phyloP scores from a whole-genome alignment of 2,329 filamentous ascomycete species.

The Scytalidium sp. region DNA sequence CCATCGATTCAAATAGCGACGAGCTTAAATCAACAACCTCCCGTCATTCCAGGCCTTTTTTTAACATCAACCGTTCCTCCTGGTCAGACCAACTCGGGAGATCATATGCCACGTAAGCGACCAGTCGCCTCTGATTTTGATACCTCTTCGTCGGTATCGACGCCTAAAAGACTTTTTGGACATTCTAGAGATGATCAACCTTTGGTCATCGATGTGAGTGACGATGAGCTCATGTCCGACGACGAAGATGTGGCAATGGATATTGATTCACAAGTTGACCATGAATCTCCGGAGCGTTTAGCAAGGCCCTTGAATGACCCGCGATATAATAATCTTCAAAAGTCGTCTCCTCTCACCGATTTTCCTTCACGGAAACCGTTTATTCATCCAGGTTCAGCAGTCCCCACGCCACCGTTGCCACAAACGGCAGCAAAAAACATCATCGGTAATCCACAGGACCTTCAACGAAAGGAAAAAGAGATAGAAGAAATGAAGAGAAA shows the following conservation, averaged over 20 bases:
- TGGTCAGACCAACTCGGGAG: slow-evolving; percentile 5
- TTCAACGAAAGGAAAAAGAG: slow-evolving; percentile 51
- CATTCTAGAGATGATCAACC: slow-evolving; percentile 56
- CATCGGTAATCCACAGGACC: slow-evolving; percentile 30
- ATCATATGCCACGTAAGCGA: slow-evolving; percentile 43
- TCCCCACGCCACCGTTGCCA: slow-evolving; percentile 19
- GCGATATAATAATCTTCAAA: slow-evolving; percentile 30
- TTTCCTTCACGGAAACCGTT: slow-evolving; percentile 27
- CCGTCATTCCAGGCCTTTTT: slow-evolving; percentile 24
- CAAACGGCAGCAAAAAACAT: slow-evolving; percentile 13
- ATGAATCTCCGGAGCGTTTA: slow-evolving; percentile 24
- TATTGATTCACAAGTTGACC: slow-evolving; percentile 50
- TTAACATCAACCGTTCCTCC: slow-evolving; percentile 17
- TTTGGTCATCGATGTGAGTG: slow-evolving; percentile 83
- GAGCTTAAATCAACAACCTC: neutral
- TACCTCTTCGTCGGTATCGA: slow-evolving; percentile 39
- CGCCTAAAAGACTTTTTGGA: slow-evolving; percentile 55
- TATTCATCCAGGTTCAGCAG: slow-evolving; percentile 18
- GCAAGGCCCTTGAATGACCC: slow-evolving; percentile 18
- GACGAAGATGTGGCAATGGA: slow-evolving; percentile 68
- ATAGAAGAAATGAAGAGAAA: slow-evolving; percentile 56
- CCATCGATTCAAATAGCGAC: slow-evolving; percentile 1
- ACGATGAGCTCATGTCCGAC: slow-evolving; percentile 59
- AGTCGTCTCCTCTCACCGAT: slow-evolving; percentile 43
- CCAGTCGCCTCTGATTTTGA: slow-evolving; percentile 71